These are phyloP conservation scores for Thraustochytrium striatum DNA, from an alignment of 352 stramenopile species.

Conservation along the genomic window DNA sequence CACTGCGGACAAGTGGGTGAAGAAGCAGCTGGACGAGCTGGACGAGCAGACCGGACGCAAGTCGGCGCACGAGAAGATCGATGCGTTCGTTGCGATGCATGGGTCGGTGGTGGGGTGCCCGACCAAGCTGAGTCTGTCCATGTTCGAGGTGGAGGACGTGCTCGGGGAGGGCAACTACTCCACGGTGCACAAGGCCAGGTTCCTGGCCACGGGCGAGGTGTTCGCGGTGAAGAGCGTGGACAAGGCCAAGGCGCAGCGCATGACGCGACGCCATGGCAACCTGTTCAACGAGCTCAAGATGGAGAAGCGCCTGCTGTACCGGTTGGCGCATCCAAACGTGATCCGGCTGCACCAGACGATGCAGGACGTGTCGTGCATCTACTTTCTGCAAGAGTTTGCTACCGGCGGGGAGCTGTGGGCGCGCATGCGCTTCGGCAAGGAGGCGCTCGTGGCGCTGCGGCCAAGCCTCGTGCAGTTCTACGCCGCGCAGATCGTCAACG, in stretches of 20 bases:
- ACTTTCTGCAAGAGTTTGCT: slow-evolving; percentile 19
- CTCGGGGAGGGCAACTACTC: slow-evolving; percentile 47
- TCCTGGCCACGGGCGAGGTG: slow-evolving; percentile 4
- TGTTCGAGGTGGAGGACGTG: slow-evolving; percentile 31
- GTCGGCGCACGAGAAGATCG: slow-evolving; percentile 25
- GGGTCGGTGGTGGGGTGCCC: slow-evolving; percentile 37
- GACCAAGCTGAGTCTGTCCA: slow-evolving; percentile 34
- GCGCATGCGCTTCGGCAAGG: slow-evolving; percentile 2
- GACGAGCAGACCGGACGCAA: background rate
- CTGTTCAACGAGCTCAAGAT: slow-evolving; percentile 41
- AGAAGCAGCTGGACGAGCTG: background rate
- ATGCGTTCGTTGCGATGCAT: slow-evolving; percentile 28
- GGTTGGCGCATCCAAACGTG: slow-evolving; percentile 17
- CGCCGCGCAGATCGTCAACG: slow-evolving; percentile 31
- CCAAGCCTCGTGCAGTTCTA: slow-evolving; percentile 28
- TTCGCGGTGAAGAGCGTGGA: slow-evolving; percentile 38
- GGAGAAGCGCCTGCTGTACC: slow-evolving; percentile 27
- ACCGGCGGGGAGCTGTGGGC: slow-evolving; percentile 39
- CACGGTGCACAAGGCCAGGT: slow-evolving; percentile 13
- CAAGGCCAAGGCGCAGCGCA: slow-evolving; percentile 38
- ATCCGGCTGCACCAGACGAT: slow-evolving; percentile 34
- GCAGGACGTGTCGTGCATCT: slow-evolving; percentile 20
- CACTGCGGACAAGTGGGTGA: slow-evolving; percentile 22
- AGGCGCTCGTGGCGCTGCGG: background rate
- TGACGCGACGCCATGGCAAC: slow-evolving; percentile 38